Evolutionary conservation across 2,329 filamentous ascomycete species (phyloP), one percentile per base, ranked within the genome.

Genomic region (Huntiella decipiens): DNA sequence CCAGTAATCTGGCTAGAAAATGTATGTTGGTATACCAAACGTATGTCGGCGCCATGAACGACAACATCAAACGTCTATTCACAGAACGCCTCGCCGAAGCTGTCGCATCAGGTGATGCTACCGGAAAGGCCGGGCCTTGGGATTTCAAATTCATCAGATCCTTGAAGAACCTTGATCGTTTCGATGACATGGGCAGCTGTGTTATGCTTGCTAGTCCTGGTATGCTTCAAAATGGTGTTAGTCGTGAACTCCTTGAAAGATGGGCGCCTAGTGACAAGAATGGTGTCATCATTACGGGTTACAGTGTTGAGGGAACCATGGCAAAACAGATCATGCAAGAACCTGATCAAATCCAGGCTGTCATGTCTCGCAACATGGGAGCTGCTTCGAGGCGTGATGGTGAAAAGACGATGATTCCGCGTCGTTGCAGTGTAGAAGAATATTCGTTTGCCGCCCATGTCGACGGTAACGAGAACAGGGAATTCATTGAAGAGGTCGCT

Each of bases 21-120:
- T 98, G 91, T 64, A 98, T 98, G 91, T 75, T 95, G 28, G 86
- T 96, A 3, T 98, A 98, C 58, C 91, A 96, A 60, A 98, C 91
- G 1, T 98, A 96, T 56, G 85, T 96, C 42, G 85, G 87, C 42
- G 86, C 87, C 46, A 98, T 98, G 91, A 98, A 98, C 59, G 88
- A 96, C 57, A 96, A 95, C 56, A 96, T 98, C 66, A 95, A 94
- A 61, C 76, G 84, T 8, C 73, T 94, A n/a, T 95, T 95, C 62
- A 73, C 82, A 45, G 86, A 92, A 61, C 77, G 85, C 41, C 92
- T 94, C 76, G 85, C 84, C 3, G 85, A 93, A 59, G 83, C 85
- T 7, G 84, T 93, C 59, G 79, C 81, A 0, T 78, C 77, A 32
- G 82, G 83, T 6, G 82, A 86, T 53, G 72, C 71, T 2, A 72